Base-by-base conservation (phyloP, 2,329 filamentous ascomycete species). In the Onygena corvina region DNA sequence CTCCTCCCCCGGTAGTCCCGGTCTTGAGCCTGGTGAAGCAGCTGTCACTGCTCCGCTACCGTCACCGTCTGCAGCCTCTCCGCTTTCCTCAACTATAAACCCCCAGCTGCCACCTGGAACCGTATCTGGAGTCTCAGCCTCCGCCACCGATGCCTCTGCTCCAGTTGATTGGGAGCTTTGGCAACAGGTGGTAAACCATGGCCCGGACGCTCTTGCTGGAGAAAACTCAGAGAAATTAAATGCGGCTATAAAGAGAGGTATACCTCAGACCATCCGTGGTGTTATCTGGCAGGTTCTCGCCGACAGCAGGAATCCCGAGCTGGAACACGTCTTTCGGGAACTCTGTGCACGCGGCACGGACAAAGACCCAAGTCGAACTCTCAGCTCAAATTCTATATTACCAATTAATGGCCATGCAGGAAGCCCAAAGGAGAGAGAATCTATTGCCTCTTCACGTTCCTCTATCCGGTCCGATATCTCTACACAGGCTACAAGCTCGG, bases 81-180 rank as follows among this genome's bases (percentile, higher is more conserved):
- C 62, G 5, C 72, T 81, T 49, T 80, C 83, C 5, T 70, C 77
- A 0, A 79, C 74, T 2, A 75, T 86, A 12, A 86, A 86, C 57
- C 74, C 76, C 3, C 80, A 76, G 50, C 71, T 95, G 38, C 81
- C 87, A 0, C 89, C 89, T 0, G 89, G 89, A 1, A 95, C 89
- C 1, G 87, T 84, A 5, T 82, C 86, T 8, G 89, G 90, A 4
- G 79, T 89, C 35, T 82, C 82, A 20, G 80, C 86, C 2, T 79
- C 81, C 18, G 75, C 81, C 54, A 68, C 71, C 11, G 85, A 89
- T 59, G 70, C 73, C 27, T 68, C 71, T 21, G 72, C 74, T 12
- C 82, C 86, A 20, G 92, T 98, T n/a, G 88, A 98, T 62, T 98
- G 92, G 92, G 92, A 98, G 65, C 71, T 98, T 33, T 98, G 92